Base-by-base conservation (phyloP, 257 asterid genomes). In the Salvia miltiorrhiza region DNA sequence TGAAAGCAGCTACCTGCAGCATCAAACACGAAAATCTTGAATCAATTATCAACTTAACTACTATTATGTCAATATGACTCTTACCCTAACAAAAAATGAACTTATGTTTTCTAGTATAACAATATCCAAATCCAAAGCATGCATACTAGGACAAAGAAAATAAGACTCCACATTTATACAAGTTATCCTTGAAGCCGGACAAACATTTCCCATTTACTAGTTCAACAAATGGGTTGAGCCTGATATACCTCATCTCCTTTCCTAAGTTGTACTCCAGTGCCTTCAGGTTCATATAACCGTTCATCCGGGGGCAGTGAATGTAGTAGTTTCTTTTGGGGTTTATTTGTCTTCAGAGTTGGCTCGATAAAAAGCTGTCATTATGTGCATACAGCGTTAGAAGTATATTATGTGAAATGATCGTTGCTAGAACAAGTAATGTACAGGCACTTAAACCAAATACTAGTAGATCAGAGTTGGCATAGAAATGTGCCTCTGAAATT, bases 211-310 rank as follows among this genome's bases (percentile, higher is more conserved):
- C 5, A 41, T 19, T 24, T 55, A 17, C 33, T 24, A 32, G 13
- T 61, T 40, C 13, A 52, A 58, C 6, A 43, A 56, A 61, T 49
- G 44, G 30, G 24, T 28, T 16, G 48, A 48, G 56, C 58, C 0
- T 58, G 40, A 5, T 62, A 12, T 87, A 90, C 99, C 99, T 90
- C 97, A 49, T 90, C 97, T 52, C 99, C 99, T 87, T 87, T 93
- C 82, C 83, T 93, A 63, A 88, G 82, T 78, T 54, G 52, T 59
- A 93, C 69, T 50, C 96, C 97, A 13, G 55, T 76, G 75, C 90
- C 86, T 76, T 78, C 56, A n/a, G 95, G 89, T 73, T 79, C 86
- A 59, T 86, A 93, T 33, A 79, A 48, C 63, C 67, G 76, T 74
- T 88, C 94, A 5, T 90, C 90, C 26, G 96, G 95, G 52, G 90